Percentiles rank a stretch among this genome's conserved stretches.
Conservation (phyloP, 108 stramenopile species). For the Skeletonema grethae region DNA sequence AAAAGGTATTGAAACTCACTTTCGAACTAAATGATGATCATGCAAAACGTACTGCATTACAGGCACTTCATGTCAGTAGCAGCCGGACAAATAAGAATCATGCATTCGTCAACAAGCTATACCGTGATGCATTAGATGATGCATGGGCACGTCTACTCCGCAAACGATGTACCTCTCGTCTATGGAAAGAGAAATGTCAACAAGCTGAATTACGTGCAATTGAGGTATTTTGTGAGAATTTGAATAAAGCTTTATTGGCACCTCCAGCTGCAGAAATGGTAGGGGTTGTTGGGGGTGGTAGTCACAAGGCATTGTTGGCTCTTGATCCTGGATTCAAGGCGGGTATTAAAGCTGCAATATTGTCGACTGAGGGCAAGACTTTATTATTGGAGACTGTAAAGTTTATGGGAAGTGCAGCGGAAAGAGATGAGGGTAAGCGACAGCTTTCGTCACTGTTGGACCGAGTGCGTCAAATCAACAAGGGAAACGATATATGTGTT, state of each 20-base stretch:
- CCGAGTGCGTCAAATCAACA: conserved; percentile 9
- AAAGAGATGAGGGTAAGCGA: conserved; percentile 17
- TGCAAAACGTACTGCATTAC: conserved; percentile 6
- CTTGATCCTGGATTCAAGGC: conserved; percentile 70
- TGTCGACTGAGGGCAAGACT: conserved; percentile 44
- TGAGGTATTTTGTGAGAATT: conserved; percentile 54
- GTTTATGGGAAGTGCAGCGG: conserved; percentile 28
- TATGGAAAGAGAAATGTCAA: conserved; percentile 52
- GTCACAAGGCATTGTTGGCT: conserved; percentile 39
- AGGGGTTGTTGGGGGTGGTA: conserved; percentile 10
- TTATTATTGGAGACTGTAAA: conserved; percentile 48
- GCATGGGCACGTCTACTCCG: conserved; percentile 58
- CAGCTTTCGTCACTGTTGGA: conserved; percentile 29
- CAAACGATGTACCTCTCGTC: conserved; percentile 35
- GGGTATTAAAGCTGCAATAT: conserved; percentile 60
- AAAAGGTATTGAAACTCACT: conserved; percentile 51
- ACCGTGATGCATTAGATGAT: conserved; percentile 53
- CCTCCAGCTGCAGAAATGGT: conserved; percentile 31
- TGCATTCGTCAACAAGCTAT: conserved; percentile 18
- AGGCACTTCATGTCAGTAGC: not conserved
- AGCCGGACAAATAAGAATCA: not conserved
- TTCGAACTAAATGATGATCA: conserved; percentile 56
- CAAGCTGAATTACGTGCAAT: conserved; percentile 49
- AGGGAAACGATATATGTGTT: conserved; percentile 21
- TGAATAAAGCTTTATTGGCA: conserved; percentile 49